Evolutionary conservation across 345 rosid species (phyloP).

Genomic region (Euclidium syriacum): DNA sequence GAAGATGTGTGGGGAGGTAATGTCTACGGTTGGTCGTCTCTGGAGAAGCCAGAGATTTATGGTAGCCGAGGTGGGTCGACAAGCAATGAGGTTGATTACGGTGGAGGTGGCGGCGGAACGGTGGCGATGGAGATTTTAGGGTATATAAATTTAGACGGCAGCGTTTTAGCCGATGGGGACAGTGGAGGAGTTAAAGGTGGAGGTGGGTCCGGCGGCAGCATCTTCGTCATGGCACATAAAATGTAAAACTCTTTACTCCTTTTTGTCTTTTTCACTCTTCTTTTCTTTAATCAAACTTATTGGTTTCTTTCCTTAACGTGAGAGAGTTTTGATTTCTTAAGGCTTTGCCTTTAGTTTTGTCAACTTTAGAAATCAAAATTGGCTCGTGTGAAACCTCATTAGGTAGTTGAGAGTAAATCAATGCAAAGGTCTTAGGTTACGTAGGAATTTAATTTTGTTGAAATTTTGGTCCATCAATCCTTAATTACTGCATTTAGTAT

Average conservation of each 20-base stretch:
- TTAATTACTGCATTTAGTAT: slow-evolving; percentile 7
- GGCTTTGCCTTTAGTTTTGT: slow-evolving; percentile 6
- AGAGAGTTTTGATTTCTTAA: neutral
- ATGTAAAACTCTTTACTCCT: slow-evolving; percentile 46
- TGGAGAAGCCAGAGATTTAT: slow-evolving; percentile 63
- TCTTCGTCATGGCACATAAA: slow-evolving; percentile 59
- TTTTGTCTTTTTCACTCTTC: slow-evolving; percentile 16
- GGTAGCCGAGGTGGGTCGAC: slow-evolving; percentile 87
- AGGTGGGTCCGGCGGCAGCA: slow-evolving; percentile 98
- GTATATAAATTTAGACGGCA: slow-evolving; percentile 50
- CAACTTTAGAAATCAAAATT: neutral
- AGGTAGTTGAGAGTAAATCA: slow-evolving; percentile 9
- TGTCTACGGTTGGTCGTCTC: slow-evolving; percentile 72
- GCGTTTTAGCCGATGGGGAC: slow-evolving; percentile 80
- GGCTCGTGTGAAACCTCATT: slow-evolving; percentile 6
- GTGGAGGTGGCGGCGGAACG: slow-evolving; percentile 94
- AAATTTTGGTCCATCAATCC: slow-evolving; percentile 2
- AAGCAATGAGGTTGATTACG: slow-evolving; percentile 77
- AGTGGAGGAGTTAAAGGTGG: slow-evolving; percentile 86
- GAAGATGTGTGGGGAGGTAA: slow-evolving; percentile 97
- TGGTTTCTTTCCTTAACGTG: slow-evolving; percentile 4
- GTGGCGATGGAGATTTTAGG: slow-evolving; percentile 43
- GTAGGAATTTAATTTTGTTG: neutral
- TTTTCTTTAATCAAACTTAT: neutral
- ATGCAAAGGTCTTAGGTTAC: slow-evolving; percentile 10